These are phyloP conservation scores for Biscogniauxia mediterranea DNA, from an alignment of 2,329 filamentous ascomycete genomes.

Conservation along the genomic window DNA sequence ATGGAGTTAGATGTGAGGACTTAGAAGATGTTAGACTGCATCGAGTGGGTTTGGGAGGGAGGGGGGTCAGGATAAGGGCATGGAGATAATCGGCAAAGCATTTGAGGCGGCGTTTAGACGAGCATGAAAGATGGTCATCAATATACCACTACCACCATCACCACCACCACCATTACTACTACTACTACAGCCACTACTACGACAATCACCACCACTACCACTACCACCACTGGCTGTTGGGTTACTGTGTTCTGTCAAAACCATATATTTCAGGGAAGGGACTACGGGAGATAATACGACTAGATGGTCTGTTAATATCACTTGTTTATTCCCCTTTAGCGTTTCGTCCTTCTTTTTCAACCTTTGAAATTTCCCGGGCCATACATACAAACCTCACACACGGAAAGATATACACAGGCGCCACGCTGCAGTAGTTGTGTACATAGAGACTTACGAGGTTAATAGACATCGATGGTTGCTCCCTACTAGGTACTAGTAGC, in stretches of 20 bases:
- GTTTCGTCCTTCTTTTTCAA: not conserved
- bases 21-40: constrained; percentile 10
- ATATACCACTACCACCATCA: not conserved
- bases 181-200: too few species aligned
- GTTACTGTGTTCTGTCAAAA: not conserved
- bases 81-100: constrained; percentile 5
- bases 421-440: not conserved
- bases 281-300: not conserved
- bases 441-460: not conserved
- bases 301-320: not conserved
- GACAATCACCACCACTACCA: not conserved
- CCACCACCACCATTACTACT: not conserved
- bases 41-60: constrained; percentile 14
- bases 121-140: not conserved
- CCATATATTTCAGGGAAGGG: not conserved
- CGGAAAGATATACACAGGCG: not conserved
- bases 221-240: not conserved
- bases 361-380: not conserved
- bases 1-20: constrained; percentile 5
- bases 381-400: too few species aligned
- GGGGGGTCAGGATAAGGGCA: constrained; percentile 1
- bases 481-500: not conserved
- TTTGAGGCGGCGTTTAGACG: constrained; percentile 11
- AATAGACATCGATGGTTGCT: not conserved
- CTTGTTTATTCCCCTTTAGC: not conserved